Percentiles rank a stretch among this genome's conserved stretches.
Conservation (phyloP, 345 rosid species). For the Hibiscus tridactylites region DNA sequence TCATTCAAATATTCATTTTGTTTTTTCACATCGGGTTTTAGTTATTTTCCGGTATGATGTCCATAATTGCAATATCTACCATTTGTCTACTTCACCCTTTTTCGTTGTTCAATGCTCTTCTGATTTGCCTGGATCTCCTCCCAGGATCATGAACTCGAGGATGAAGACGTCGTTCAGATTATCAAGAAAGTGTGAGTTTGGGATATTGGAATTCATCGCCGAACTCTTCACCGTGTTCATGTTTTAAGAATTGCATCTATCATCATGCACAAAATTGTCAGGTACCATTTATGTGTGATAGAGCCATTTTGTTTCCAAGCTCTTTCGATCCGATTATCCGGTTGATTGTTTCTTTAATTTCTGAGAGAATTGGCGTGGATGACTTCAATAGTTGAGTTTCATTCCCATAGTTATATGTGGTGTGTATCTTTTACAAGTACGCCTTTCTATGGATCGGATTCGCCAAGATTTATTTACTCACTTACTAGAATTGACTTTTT, state of each 20-base stretch:
- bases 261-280: background rate
- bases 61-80: too few species aligned
- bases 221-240: background rate
- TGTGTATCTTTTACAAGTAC: too few species aligned
- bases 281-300: conserved; percentile 11
- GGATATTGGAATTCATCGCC: background rate
- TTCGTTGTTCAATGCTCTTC: background rate
- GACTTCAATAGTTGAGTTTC: background rate
- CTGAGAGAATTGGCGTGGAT: background rate
- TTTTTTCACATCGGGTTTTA: too few species aligned
- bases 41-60: too few species aligned
- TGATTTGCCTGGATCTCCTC: background rate
- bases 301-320: background rate
- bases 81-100: too few species aligned
- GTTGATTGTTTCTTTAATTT: background rate
- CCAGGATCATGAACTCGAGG: conserved; percentile 98
- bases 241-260: background rate
- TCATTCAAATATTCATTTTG: too few species aligned
- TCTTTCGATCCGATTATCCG: background rate
- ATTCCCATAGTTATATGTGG: background rate
- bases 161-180: conserved; percentile 96
- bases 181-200: conserved; percentile 69
- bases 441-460: background rate
- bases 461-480: too few species aligned
- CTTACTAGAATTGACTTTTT: too few species aligned